Percentiles rank a stretch among this genome's conserved stretches.
phyloP scores from a whole-genome alignment of 208 protist species.

The Vickermania ingenoplastis region DNA sequence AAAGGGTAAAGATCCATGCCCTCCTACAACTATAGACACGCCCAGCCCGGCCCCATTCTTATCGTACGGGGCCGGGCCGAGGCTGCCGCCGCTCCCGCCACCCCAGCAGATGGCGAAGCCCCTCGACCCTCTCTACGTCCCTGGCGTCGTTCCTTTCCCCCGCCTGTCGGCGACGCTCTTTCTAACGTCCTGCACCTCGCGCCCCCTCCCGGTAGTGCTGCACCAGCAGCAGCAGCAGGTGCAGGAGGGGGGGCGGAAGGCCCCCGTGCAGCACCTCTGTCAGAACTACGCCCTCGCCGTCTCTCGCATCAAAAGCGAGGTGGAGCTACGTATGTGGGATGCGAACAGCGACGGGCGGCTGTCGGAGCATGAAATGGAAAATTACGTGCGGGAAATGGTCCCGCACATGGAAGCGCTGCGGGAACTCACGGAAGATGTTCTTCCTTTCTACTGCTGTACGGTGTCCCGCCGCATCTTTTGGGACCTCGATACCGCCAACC shows the following conservation, averaged over 20 bases:
- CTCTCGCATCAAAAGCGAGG: constrained; percentile 77
- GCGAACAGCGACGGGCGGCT: constrained; percentile 77
- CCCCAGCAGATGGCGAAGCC: constrained; percentile 5
- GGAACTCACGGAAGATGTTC: constrained; percentile 36
- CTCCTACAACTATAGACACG: no score
- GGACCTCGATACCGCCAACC: constrained; percentile 68
- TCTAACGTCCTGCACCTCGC: constrained; percentile 41
- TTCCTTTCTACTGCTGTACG: constrained; percentile 87
- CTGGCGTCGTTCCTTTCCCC: constrained; percentile 30
- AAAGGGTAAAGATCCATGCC: no score
- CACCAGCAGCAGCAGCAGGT: no score
- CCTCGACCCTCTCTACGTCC: constrained; percentile 42
- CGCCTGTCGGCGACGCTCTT: constrained; percentile 52
- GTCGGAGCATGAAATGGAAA: constrained; percentile 83
- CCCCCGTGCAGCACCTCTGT: constrained; percentile 24
- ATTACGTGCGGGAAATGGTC: constrained; percentile 71
- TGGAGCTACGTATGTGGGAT: constrained; percentile 80
- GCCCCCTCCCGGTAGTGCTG: constrained; percentile 32
- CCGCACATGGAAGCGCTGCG: constrained; percentile 61
- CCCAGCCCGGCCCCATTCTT: no score
- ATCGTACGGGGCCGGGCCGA: not conserved
- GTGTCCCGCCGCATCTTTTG: constrained; percentile 86
- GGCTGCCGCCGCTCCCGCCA: not conserved
- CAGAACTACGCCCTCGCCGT: constrained; percentile 72
- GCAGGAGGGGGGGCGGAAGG: not conserved